Percentiles rank a stretch among this genome's conserved stretches.
Conservation (phyloP, 1,139 yeast species). For the Martiniozyma asiatica region DNA sequence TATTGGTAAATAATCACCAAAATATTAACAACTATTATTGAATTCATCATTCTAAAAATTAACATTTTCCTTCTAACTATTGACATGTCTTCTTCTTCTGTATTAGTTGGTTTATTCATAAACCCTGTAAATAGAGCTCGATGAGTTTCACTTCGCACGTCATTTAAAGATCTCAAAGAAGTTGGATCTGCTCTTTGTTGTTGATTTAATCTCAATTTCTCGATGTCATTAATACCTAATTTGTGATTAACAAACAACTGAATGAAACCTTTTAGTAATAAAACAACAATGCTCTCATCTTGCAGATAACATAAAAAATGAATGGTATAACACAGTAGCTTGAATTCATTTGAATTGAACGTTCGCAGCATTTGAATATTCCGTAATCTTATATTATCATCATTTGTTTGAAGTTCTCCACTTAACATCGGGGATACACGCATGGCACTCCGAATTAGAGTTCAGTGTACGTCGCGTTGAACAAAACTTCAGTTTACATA, state of each 20-base stretch:
- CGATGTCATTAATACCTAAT: background rate
- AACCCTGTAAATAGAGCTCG: too few relatives aligned
- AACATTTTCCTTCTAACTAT: too few relatives aligned
- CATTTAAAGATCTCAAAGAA: too few relatives aligned
- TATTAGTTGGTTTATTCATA: too few relatives aligned
- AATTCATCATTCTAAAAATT: constrained; percentile 2
- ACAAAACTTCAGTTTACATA: too few relatives aligned
- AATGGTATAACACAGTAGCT: background rate
- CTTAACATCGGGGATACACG: too few relatives aligned
- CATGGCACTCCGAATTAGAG: too few relatives aligned
- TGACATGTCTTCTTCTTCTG: too few relatives aligned
- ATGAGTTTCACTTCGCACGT: too few relatives aligned
- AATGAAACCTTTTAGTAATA: constrained; percentile 2
- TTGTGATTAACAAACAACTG: constrained; percentile 1
- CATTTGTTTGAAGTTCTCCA: too few relatives aligned
- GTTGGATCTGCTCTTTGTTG: too few relatives aligned
- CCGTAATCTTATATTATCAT: constrained; percentile 1
- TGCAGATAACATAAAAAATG: constrained; percentile 1
- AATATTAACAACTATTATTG: constrained; percentile 9
- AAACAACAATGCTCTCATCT: constrained; percentile 1
- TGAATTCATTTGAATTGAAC: background rate
- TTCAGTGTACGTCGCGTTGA: too few relatives aligned
- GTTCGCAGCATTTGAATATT: background rate
- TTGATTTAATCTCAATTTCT: background rate
- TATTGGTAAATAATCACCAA: constrained; percentile 19